A percentile compares a stretch with the other conserved stretches of the same genome.
Evolutionary conservation across 164 flowering plant genomes (phyloP).

Genomic region (Chloranthus sessilifolius): DNA sequence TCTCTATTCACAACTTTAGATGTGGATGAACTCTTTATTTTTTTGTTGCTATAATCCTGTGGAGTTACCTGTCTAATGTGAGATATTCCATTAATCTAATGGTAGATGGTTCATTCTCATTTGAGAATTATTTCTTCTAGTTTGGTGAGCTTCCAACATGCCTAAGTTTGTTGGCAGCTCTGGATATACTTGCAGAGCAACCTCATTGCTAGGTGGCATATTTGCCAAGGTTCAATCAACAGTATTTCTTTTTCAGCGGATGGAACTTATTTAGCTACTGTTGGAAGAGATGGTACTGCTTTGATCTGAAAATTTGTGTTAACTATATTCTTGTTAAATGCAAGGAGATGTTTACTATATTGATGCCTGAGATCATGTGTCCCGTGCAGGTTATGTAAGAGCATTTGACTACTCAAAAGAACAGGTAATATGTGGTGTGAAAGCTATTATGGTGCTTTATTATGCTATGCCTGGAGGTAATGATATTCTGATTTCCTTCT

Average conservation of each 20-base stretch:
- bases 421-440: conserved; percentile 85
- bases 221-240: conserved; percentile 89
- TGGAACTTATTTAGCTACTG: conserved; percentile 80
- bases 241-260: conserved; percentile 76
- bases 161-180: too few species aligned
- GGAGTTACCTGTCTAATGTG: too few species aligned
- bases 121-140: too few species aligned
- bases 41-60: too few species aligned
- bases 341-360: too few species aligned
- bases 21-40: too few species aligned
- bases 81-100: too few species aligned
- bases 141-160: too few species aligned
- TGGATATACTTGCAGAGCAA: conserved; percentile 57
- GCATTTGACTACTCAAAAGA: conserved; percentile 88
- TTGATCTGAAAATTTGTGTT: not conserved
- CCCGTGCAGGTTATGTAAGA: conserved; percentile 74
- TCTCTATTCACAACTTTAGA: too few species aligned
- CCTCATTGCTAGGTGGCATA: conserved; percentile 96
- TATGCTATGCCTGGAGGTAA: conserved; percentile 99
- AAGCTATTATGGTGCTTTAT: conserved; percentile 93
- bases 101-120: too few species aligned
- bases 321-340: too few species aligned
- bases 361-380: conserved; percentile 3
- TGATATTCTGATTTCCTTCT: not conserved
- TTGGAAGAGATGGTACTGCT: conserved; percentile 93